These are phyloP conservation scores for Takashimella koratensis DNA, from an alignment of 1,284 basidiomycete species.

Conservation along the genomic window DNA sequence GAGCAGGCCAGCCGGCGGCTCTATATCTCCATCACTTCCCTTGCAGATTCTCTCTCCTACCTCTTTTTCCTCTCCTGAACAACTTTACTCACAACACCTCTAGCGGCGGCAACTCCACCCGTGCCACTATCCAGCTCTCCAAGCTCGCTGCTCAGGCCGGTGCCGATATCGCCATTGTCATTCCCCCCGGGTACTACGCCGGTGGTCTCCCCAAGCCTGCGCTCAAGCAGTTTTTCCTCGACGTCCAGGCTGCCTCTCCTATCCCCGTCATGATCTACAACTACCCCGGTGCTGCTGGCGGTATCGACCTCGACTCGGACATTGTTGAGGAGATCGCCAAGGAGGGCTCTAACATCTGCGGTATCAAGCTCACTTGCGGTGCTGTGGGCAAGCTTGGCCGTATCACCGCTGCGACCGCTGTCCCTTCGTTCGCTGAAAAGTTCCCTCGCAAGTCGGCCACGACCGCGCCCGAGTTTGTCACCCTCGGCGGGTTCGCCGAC, in stretches of 20 bases:
- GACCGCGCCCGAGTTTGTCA: slow-evolving; percentile 57
- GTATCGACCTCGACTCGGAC: slow-evolving; percentile 82
- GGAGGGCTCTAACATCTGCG: slow-evolving; percentile 56
- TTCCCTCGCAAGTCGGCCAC: slow-evolving; percentile 62
- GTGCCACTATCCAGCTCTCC: slow-evolving; percentile 70
- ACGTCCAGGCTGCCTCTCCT: slow-evolving; percentile 70
- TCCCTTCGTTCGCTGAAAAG: slow-evolving; percentile 56
- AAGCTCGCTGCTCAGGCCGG: slow-evolving; percentile 72
- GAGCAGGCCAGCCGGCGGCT: too few species aligned
- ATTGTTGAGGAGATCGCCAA: slow-evolving; percentile 71
- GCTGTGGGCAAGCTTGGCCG: slow-evolving; percentile 85
- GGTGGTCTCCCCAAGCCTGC: slow-evolving; percentile 65
- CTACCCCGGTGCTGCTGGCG: slow-evolving; percentile 76
- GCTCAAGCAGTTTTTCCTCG: slow-evolving; percentile 71
- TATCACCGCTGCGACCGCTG: slow-evolving; percentile 65
- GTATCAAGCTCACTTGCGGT: slow-evolving; percentile 85
- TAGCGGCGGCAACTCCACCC: slow-evolving; percentile 68
- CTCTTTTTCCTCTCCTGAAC: not conserved
- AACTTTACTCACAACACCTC: too few species aligned
- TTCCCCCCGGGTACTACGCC: slow-evolving; percentile 77
- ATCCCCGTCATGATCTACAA: slow-evolving; percentile 89
- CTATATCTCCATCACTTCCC: too few species aligned
- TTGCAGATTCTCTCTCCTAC: not conserved
- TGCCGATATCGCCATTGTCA: slow-evolving; percentile 80
- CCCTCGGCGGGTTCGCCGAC: slow-evolving; percentile 73